Evolutionary conservation across 1,139 yeast species (phyloP).

Genomic region (Geotrichum bryndzae): DNA sequence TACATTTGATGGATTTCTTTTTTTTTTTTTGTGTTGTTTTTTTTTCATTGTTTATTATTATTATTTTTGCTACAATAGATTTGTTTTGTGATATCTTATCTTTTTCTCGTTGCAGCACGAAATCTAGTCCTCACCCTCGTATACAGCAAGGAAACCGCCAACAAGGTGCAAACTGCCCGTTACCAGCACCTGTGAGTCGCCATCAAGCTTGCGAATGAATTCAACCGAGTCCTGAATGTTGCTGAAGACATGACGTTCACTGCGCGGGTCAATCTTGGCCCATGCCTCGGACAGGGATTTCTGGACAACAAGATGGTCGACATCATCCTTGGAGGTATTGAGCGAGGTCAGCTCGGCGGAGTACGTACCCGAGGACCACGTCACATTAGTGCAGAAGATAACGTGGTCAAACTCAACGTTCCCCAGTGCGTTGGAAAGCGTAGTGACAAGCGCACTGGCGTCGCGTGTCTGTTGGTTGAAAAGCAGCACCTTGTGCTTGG

Average conservation of each 20-base stretch:
- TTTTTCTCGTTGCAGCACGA: neutral
- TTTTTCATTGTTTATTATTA: neutral
- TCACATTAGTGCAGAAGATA: slow-evolving; percentile 83
- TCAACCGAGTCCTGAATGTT: slow-evolving; percentile 73
- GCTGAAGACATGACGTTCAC: slow-evolving; percentile 52
- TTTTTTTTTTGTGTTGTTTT: neutral
- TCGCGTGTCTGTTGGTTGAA: slow-evolving; percentile 96
- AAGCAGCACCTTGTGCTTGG: slow-evolving; percentile 44
- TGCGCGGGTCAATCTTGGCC: slow-evolving; percentile 47
- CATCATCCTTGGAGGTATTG: slow-evolving; percentile 70
- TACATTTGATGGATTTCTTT: neutral
- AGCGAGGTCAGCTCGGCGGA: slow-evolving; percentile 79
- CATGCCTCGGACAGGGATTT: slow-evolving; percentile 65
- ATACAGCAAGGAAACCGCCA: slow-evolving; percentile 86
- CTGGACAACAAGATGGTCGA: slow-evolving; percentile 78
- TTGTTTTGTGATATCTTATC: neutral
- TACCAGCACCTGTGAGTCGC: slow-evolving; percentile 62
- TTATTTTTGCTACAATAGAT: neutral
- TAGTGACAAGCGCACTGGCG: slow-evolving; percentile 56
- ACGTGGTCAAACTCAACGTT: slow-evolving; percentile 55
- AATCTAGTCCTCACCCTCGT: slow-evolving; percentile 41
- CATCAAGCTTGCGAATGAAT: slow-evolving; percentile 40
- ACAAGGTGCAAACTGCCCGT: slow-evolving; percentile 92
- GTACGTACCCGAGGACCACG: slow-evolving; percentile 79
- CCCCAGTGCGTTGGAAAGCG: slow-evolving; percentile 44